Conservation (phyloP, 2,329 filamentous ascomycete species). For the Knufia petricola region DNA sequence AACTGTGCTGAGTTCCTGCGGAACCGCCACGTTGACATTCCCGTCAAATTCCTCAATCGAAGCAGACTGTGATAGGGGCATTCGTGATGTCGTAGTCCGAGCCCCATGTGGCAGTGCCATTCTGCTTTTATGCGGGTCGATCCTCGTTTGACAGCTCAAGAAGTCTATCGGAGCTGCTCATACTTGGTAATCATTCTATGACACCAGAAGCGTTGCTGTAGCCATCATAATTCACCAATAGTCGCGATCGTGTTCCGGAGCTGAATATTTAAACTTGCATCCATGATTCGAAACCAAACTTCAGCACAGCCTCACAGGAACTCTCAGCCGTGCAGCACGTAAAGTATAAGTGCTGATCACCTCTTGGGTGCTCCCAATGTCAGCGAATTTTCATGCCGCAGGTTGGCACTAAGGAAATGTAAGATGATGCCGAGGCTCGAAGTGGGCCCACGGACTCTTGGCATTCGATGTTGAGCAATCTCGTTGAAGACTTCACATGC, state of each 20-base stretch:
- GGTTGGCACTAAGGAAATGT: too few relatives aligned
- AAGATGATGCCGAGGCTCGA: slow-evolving; percentile 6
- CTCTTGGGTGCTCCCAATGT: background rate
- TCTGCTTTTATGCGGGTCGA: too few relatives aligned
- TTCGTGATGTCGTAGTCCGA: too few relatives aligned
- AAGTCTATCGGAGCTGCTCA: too few relatives aligned
- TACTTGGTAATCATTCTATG: too few relatives aligned
- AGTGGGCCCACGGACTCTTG: background rate
- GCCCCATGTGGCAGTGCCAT: too few relatives aligned
- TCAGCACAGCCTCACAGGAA: background rate
- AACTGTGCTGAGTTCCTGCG: slow-evolving; percentile 32
- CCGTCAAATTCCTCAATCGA: slow-evolving; percentile 26
- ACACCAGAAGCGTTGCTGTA: too few relatives aligned
- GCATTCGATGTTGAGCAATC: background rate
- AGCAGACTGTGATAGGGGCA: slow-evolving; percentile 23
- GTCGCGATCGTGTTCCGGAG: too few relatives aligned
- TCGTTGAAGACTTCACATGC: slow-evolving; percentile 4
- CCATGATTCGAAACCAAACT: background rate
- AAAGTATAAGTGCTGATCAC: background rate
- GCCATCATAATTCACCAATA: too few relatives aligned
- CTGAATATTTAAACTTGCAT: background rate
- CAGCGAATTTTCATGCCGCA: too few relatives aligned
- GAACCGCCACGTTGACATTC: slow-evolving; percentile 29
- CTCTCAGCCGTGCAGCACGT: background rate
- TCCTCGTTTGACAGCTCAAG: too few relatives aligned